Conservation (phyloP, 73 alveolate genomes). For the Tetrahymena thermophila region DNA sequence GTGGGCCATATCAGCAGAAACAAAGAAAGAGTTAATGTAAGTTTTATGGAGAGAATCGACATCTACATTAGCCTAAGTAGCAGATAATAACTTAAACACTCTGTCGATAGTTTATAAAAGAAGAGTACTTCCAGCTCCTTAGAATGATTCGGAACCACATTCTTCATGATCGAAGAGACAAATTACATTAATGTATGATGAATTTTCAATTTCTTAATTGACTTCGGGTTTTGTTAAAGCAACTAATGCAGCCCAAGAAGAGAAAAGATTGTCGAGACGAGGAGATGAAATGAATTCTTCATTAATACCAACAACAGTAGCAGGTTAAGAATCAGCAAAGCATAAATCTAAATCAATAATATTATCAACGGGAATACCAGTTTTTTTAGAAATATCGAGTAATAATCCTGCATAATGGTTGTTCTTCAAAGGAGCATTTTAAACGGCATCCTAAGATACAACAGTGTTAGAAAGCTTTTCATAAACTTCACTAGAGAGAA, state of each 20-base stretch:
- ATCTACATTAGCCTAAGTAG: constrained; percentile 8
- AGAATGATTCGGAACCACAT: constrained; percentile 84
- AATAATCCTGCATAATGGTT: constrained; percentile 71
- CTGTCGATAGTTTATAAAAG: constrained; percentile 71
- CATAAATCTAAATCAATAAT: constrained; percentile 86
- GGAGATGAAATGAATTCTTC: constrained; percentile 90
- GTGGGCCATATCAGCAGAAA: constrained; percentile 98
- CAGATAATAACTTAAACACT: constrained; percentile 59
- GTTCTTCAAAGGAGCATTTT: constrained; percentile 69
- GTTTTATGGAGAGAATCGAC: constrained; percentile 67
- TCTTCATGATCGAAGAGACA: constrained; percentile 95
- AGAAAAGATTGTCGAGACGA: constrained; percentile 86
- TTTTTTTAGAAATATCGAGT: constrained; percentile 65
- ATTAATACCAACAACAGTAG: constrained; percentile 83
- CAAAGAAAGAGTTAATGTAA: constrained; percentile 64
- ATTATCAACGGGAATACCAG: constrained; percentile 61
- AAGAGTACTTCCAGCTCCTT: constrained; percentile 93
- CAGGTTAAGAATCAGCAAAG: constrained; percentile 84
- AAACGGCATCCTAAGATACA: constrained; percentile 24
- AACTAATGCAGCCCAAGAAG: constrained; percentile 81
- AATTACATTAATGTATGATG: constrained; percentile 66
- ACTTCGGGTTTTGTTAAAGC: constrained; percentile 73
- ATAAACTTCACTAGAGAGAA: constrained; percentile 75
- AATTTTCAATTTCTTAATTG: constrained; percentile 46
- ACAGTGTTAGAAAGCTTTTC: constrained; percentile 49